These are phyloP conservation scores for Skeletonema tropicum DNA, from an alignment of 108 stramenopile species.

Conservation along the genomic window DNA sequence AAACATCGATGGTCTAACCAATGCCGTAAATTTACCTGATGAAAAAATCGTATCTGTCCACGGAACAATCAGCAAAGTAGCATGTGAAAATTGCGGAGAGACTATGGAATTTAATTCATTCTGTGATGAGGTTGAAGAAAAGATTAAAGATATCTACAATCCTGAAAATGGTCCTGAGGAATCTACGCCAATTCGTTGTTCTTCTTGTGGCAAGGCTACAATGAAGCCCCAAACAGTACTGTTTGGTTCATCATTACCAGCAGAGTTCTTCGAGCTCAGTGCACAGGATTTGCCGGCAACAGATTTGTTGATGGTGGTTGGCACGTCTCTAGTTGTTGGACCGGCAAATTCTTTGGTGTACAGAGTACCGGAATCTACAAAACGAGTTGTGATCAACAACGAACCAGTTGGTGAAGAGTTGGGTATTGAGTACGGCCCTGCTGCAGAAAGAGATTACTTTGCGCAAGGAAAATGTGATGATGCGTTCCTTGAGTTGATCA, in stretches of 20 bases:
- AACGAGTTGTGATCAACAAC: constrained; percentile 60
- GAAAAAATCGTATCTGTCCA: constrained; percentile 70
- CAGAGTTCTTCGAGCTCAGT: constrained; percentile 56
- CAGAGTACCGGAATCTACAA: constrained; percentile 41
- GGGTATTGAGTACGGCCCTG: constrained; percentile 51
- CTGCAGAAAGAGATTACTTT: constrained; percentile 58
- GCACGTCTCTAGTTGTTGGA: constrained; percentile 73
- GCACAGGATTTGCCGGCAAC: constrained; percentile 57
- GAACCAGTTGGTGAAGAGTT: constrained; percentile 63
- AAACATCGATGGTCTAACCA: constrained; percentile 87
- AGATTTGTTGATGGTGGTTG: constrained; percentile 75
- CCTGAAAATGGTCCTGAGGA: constrained; percentile 34
- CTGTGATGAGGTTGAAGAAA: constrained; percentile 45
- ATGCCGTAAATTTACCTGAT: constrained; percentile 48
- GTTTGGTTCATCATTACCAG: constrained; percentile 69
- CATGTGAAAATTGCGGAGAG: constrained; percentile 72
- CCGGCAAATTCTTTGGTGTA: constrained; percentile 72
- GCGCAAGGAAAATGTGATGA: constrained; percentile 64
- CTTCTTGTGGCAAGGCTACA: constrained; percentile 52
- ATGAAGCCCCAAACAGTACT: constrained; percentile 83
- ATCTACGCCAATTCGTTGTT: constrained; percentile 59
- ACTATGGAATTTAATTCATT: constrained; percentile 51
- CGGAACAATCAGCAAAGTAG: constrained; percentile 62
- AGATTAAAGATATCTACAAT: constrained; percentile 78
- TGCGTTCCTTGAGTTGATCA: constrained; percentile 58